Evolutionary conservation across 805 yeast species (phyloP).

Genomic region (Ogataea paraovalis): DNA sequence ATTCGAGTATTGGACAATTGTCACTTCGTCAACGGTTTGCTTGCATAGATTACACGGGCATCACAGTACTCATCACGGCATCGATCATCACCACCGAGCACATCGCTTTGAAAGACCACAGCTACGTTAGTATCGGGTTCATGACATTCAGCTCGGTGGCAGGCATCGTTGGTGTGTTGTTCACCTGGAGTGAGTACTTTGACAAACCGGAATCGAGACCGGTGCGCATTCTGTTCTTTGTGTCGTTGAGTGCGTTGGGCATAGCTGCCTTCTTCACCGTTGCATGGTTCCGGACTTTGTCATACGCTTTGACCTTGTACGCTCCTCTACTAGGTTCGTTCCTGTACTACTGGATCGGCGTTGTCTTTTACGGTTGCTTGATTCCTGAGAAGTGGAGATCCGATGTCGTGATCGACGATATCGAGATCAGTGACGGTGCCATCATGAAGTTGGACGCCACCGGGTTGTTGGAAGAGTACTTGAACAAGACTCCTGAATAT

Average conservation of each 20-base stretch:
- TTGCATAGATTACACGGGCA: conserved; percentile 93
- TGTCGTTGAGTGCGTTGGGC: conserved; percentile 75
- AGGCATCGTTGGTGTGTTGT: conserved; percentile 66
- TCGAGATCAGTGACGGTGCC: conserved; percentile 31
- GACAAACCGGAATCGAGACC: conserved; percentile 84
- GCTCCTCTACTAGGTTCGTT: conserved; percentile 70
- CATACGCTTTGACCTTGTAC: conserved; percentile 50
- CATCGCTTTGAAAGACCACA: conserved; percentile 63
- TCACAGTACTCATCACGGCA: conserved; percentile 83
- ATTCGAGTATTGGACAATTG: conserved; percentile 68
- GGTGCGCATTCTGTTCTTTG: conserved; percentile 73
- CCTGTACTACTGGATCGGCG: conserved; percentile 75
- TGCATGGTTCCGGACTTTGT: conserved; percentile 51
- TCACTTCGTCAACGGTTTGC: conserved; percentile 70
- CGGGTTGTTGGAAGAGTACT: conserved; percentile 33
- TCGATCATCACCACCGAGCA: conserved; percentile 86
- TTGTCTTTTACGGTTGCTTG: conserved; percentile 78
- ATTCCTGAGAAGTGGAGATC: conserved; percentile 87
- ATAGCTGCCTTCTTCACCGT: conserved; percentile 57
- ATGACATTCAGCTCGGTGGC: conserved; percentile 59
- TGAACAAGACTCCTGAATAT: conserved; percentile 37
- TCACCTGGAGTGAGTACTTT: conserved; percentile 91
- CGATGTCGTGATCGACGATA: conserved; percentile 55
- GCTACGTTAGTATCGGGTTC: conserved; percentile 43
- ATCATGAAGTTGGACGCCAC: conserved; percentile 27